Base-by-base conservation (phyloP, 805 yeast genomes). In the Millerago galiae region DNA sequence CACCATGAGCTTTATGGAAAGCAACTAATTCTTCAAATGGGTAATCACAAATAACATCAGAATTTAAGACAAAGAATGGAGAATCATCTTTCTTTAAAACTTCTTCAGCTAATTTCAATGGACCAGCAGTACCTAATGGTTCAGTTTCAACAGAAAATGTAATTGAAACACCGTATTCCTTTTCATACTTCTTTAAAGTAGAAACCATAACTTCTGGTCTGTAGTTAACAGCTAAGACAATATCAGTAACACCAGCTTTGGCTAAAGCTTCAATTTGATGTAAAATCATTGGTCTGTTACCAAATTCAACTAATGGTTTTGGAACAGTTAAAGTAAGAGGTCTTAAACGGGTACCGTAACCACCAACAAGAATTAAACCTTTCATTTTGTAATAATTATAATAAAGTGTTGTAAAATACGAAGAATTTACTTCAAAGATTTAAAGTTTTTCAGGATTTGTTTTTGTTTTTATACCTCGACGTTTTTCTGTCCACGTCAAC, bases 271-370 rank as follows among this genome's bases (percentile, higher is more conserved):
- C 97, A 64, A 93, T 89, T 75, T 93, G 99, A 69, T 93, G 99
- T 59, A 88, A 75, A 60, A 93, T 93, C 99, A 93, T 93, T 61
- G 99, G 98, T 74, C 91, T 86, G 86, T 93, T 93, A 67, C 86
- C 99, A 62, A 93, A 93, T 72, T 91, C 98, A 52, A 90, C 97
- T 68, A 90, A 76, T 40, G 98, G 98, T 72, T 90, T 90, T 67
- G 98, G 98, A 52, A 83, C 77, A 46, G 97, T 88, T 59, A 90
- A 74, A 50, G 98, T 90, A 61, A 93, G 76, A 50, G 99, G 99
- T 80, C 99, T 90, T 75, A 93, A 84, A 75, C 99, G 93, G 62
- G 99, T 93, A 77, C 99, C 99, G 76, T 90, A 93, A 70, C 99
- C 99, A 65, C 99, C 99, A 59, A 91, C 98, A 67, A 91, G 82